Evolutionary conservation across 1,284 basidiomycete species (phyloP).

Genomic region (Irpex sp.): DNA sequence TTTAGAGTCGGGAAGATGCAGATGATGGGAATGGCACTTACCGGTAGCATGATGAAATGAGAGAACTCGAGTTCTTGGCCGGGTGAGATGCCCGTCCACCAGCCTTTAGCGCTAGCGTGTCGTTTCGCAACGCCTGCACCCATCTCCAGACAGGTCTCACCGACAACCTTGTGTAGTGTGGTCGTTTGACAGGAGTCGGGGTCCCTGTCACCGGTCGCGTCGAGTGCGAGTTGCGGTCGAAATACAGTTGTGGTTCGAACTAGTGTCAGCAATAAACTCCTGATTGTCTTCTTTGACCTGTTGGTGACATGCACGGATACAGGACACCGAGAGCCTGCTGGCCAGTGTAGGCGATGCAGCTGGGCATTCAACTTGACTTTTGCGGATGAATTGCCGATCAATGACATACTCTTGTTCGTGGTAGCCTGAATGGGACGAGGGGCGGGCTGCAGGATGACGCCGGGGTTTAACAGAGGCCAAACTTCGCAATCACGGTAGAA

Average conservation of each 20-base stretch:
- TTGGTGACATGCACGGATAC: constrained; percentile 74
- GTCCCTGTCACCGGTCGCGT: constrained; percentile 36
- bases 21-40: constrained; percentile 36
- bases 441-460: constrained; percentile 59
- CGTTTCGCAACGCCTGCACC: constrained; percentile 62
- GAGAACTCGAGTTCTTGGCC: constrained; percentile 60
- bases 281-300: constrained; percentile 71
- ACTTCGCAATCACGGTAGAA: constrained; percentile 87
- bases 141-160: constrained; percentile 64
- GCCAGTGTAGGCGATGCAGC: constrained; percentile 77
- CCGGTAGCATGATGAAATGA: constrained; percentile 69
- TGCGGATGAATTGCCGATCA: constrained; percentile 52
- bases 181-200: constrained; percentile 57
- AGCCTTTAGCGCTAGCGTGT: constrained; percentile 78
- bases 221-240: constrained; percentile 46
- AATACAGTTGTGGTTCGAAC: constrained; percentile 72
- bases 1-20: neutral
- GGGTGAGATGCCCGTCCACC: constrained; percentile 80
- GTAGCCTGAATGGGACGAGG: constrained; percentile 60
- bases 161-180: constrained; percentile 62
- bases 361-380: constrained; percentile 73
- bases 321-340: constrained; percentile 83
- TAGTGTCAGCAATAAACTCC: constrained; percentile 65
- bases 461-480: constrained; percentile 77
- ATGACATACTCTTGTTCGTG: constrained; percentile 56